Base-by-base conservation (phyloP, 495 filamentous ascomycete genomes). In the Penicillium paradoxum region DNA sequence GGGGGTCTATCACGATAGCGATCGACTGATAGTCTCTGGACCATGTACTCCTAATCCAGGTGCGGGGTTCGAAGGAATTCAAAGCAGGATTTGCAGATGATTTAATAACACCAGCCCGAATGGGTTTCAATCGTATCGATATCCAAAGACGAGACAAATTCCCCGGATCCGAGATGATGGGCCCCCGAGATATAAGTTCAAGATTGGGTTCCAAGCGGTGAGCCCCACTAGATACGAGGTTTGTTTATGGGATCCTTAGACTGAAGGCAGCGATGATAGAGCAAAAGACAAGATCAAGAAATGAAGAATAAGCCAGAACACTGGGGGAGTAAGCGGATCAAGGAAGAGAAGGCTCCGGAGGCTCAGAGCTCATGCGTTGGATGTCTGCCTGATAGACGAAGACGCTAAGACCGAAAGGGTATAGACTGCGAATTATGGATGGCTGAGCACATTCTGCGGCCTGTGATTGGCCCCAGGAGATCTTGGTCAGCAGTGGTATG, bases 311-410 rank as follows among this genome's bases (percentile, higher is more conserved):
- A 48, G 15, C 11, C 30, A 44, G 40, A 54, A 50, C 17, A 39
- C 40, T 17, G 30, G 48, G 53, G 54, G 51, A 34, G 41, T 19
- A 53, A 37, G 40, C 47, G 18, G 50, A 38, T 40, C 52, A 49
- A 57, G 53, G 49, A 54, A 56, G 44, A 56, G 47, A 54, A 58
- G 55, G n/a, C 52, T 61, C 60, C 41, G 45, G 49, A 46, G 44
- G 25, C 29, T 62, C n/a, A n/a, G n/a, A n/a, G n/a, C 64, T 60
- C 63, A 67, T 51, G 55, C 55, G 57, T 67, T 63, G 58, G 67
- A 63, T 67, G 71, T 73, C 71, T 73, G 71, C 71, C 71, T 73
- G 66, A 71, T 71, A 66, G 71, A 67, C 63, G 67, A 69, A 63
- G 0, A 48, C 44, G 39, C 67, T 69, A 72, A 40, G 2, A 59